Conservation (phyloP, 2,329 filamentous ascomycete species). For the Tetracladium maxilliforme region DNA sequence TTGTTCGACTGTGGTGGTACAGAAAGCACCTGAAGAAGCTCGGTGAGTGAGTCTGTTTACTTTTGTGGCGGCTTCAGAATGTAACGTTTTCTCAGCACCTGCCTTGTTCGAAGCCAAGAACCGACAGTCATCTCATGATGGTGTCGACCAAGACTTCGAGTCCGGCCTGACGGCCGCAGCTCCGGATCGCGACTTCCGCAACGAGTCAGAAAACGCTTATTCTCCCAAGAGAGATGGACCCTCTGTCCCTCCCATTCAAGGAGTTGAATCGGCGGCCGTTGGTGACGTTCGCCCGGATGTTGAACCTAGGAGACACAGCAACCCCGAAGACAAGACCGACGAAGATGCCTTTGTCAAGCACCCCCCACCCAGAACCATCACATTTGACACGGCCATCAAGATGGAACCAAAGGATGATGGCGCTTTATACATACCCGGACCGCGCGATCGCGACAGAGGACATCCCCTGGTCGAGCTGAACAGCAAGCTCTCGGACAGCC, state of each 20-base stretch:
- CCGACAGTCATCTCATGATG: too few species aligned
- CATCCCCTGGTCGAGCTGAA: neutral
- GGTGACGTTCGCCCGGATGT: too few species aligned
- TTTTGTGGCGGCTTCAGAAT: neutral
- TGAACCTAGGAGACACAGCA: conserved; percentile 1
- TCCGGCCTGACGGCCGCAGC: neutral
- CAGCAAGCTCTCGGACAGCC: too few species aligned
- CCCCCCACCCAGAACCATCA: neutral
- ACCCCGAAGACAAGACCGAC: neutral
- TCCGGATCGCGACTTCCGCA: neutral
- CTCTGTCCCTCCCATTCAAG: too few species aligned
- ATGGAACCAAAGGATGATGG: too few species aligned
- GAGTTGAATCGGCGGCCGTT: too few species aligned
- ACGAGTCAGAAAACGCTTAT: conserved; percentile 1
- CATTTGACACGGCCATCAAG: neutral
- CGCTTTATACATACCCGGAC: conserved; percentile 1
- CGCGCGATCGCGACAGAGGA: conserved; percentile 1
- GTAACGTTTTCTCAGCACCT: neutral
- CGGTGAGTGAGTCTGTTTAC: neutral
- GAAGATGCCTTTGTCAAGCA: neutral
- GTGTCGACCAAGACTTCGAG: too few species aligned
- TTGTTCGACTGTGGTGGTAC: conserved; percentile 23
- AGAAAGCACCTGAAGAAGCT: conserved; percentile 17
- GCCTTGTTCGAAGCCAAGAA: too few species aligned
- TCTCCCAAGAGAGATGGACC: too few species aligned